Evolutionary conservation across 2,329 filamentous ascomycete species (phyloP).

Genomic region (Lachnellula cervina): DNA sequence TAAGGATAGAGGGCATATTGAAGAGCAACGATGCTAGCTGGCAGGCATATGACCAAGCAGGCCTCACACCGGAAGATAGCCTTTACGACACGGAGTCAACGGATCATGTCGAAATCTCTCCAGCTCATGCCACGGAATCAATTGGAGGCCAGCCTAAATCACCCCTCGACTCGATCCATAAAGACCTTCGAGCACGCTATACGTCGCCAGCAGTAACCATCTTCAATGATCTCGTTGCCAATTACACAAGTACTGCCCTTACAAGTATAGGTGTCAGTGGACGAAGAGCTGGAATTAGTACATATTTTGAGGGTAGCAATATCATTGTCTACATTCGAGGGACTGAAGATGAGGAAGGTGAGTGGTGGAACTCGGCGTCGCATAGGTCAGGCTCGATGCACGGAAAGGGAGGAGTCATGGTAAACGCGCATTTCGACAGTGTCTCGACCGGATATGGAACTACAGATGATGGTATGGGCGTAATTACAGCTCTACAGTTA

Average conservation of each 20-base stretch:
- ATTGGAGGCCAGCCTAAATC: not conserved
- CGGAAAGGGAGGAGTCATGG: slow-evolving; percentile 71
- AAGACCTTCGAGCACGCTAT: slow-evolving; percentile 12
- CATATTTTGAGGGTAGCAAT: slow-evolving; percentile 92
- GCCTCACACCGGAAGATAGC: not conserved
- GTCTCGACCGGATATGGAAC: slow-evolving; percentile 90
- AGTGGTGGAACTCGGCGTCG: slow-evolving; percentile 61
- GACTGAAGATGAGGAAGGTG: slow-evolving; percentile 63
- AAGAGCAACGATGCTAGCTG: slow-evolving; percentile 52
- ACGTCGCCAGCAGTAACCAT: slow-evolving; percentile 50
- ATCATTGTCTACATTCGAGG: slow-evolving; percentile 89
- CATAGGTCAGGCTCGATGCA: slow-evolving; percentile 41
- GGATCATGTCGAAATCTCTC: not conserved
- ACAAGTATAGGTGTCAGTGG: slow-evolving; percentile 33
- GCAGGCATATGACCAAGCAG: slow-evolving; percentile 34
- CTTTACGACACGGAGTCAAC: not conserved
- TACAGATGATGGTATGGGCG: slow-evolving; percentile 89
- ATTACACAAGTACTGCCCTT: slow-evolving; percentile 63
- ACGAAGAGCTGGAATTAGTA: slow-evolving; percentile 37
- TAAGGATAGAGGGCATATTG: slow-evolving; percentile 66
- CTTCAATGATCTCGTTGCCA: slow-evolving; percentile 75
- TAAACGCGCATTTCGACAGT: slow-evolving; percentile 89
- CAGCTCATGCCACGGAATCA: not conserved
- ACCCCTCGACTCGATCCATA: slow-evolving; percentile 5
- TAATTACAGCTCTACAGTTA: slow-evolving; percentile 79